Conservation (phyloP, 108 stramenopile species). For the Fistulifera solaris region DNA sequence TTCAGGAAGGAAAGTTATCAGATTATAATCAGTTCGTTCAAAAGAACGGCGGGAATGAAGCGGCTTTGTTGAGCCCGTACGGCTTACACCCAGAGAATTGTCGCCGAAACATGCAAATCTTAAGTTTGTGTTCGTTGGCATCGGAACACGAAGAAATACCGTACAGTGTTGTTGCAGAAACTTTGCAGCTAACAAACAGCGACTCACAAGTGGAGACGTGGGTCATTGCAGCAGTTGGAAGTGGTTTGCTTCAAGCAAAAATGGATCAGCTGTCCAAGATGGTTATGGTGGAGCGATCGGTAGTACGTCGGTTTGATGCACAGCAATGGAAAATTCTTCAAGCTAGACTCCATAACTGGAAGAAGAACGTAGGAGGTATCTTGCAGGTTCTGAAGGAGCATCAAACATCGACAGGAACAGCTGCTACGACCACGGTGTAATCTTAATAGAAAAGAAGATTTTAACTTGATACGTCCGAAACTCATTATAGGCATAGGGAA, state of each 20-base stretch:
- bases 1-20: slow-evolving; percentile 74
- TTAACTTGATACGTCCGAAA: no score
- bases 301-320: slow-evolving; percentile 64
- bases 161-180: slow-evolving; percentile 58
- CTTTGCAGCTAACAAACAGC: slow-evolving; percentile 43
- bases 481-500: no score
- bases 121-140: slow-evolving; percentile 65
- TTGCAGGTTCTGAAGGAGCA: slow-evolving; percentile 40
- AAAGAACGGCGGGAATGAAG: slow-evolving; percentile 47
- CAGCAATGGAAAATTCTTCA: slow-evolving; percentile 79
- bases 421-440: no score
- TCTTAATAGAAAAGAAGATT: no score
- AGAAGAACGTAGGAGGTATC: slow-evolving; percentile 41
- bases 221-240: slow-evolving; percentile 76
- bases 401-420: no score
- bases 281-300: slow-evolving; percentile 77
- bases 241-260: slow-evolving; percentile 73
- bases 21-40: slow-evolving; percentile 60
- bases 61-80: slow-evolving; percentile 34
- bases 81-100: slow-evolving; percentile 47
- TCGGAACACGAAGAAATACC: slow-evolving; percentile 62
- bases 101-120: slow-evolving; percentile 65
- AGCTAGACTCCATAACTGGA: slow-evolving; percentile 49
- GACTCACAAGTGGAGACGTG: slow-evolving; percentile 66
- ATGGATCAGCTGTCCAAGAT: slow-evolving; percentile 79